Evolutionary conservation across 805 yeast species (phyloP).

Genomic region (Brettanomyces bruxellensis): DNA sequence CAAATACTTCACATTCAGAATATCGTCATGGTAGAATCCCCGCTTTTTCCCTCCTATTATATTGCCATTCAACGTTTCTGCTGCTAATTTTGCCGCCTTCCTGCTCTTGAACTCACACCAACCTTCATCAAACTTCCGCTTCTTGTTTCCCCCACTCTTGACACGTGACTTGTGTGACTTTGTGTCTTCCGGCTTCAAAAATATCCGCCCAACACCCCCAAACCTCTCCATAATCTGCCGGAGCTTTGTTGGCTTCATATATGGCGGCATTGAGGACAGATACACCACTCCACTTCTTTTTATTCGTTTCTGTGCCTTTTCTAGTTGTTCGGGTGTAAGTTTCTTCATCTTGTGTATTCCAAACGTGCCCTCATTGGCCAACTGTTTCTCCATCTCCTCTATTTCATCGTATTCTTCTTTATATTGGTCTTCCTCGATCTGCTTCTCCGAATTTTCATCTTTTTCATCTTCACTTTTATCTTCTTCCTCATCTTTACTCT

Average conservation of each 20-base stretch:
- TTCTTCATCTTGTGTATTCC: constrained; percentile 39
- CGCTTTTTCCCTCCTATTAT: constrained; percentile 89
- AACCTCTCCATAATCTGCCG: constrained; percentile 72
- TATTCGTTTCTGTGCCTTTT: constrained; percentile 42
- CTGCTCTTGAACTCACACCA: constrained; percentile 91
- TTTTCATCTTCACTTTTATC: constrained; percentile 14
- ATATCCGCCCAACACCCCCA: constrained; percentile 83
- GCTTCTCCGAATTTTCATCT: constrained; percentile 15
- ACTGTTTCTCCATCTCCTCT: constrained; percentile 11
- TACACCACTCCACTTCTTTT: constrained; percentile 88
- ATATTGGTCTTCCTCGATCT: constrained; percentile 7
- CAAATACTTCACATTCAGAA: constrained; percentile 81
- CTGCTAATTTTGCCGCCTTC: constrained; percentile 82
- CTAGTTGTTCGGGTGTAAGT: constrained; percentile 48
- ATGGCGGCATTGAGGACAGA: constrained; percentile 86
- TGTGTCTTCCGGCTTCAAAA: constrained; percentile 77
- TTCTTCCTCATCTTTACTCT: constrained; percentile 1
- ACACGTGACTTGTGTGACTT: constrained; percentile 56
- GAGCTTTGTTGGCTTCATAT: constrained; percentile 90
- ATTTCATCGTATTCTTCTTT: constrained; percentile 12
- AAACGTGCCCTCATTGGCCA: constrained; percentile 16
- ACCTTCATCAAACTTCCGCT: constrained; percentile 82
- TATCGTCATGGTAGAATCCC: constrained; percentile 86
- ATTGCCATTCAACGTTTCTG: constrained; percentile 78
- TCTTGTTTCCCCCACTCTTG: constrained; percentile 87